These are phyloP conservation scores for Gloeopeniophorella convolvens DNA, from an alignment of 768 basidiomycete species.

Conservation along the genomic window DNA sequence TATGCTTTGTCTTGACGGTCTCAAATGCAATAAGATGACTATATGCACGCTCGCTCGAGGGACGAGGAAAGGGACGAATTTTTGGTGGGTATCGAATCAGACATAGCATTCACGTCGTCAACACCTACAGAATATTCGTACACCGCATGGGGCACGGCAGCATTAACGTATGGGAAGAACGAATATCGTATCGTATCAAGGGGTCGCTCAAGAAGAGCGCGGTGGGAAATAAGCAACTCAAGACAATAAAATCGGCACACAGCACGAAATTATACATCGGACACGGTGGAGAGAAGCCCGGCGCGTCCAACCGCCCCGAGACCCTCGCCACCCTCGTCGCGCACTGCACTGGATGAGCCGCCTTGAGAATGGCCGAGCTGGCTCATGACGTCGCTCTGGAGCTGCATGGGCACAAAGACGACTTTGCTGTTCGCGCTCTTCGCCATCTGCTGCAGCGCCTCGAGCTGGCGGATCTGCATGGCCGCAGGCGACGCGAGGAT, in stretches of 20 bases:
- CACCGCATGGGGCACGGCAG: background rate
- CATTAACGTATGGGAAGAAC: constrained; percentile 1
- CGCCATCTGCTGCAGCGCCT: constrained; percentile 94
- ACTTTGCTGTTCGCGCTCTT: constrained; percentile 85
- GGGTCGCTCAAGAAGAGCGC: too few relatives aligned
- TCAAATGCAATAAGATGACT: background rate
- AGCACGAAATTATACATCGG: constrained; percentile 32
- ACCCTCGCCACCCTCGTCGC: constrained; percentile 35
- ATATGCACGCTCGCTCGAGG: background rate
- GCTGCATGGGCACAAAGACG: constrained; percentile 90
- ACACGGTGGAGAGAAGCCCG: constrained; percentile 46
- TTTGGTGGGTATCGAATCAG: background rate
- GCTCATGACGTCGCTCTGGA: constrained; percentile 64
- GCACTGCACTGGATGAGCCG: constrained; percentile 24
- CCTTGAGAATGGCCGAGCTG: constrained; percentile 33
- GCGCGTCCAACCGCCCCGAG: constrained; percentile 41
- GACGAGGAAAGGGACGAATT: background rate
- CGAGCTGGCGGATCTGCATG: constrained; percentile 97
- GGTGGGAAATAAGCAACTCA: background rate
- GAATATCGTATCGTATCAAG: background rate
- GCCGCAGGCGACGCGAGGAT: constrained; percentile 92
- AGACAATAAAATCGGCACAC: background rate
- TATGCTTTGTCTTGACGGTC: constrained; percentile 11
- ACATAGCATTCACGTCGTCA: too few relatives aligned
- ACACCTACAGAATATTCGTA: background rate